phyloP scores from a whole-genome alignment of 352 stramenopile genomes.

The Phytophthora ohioensis region DNA sequence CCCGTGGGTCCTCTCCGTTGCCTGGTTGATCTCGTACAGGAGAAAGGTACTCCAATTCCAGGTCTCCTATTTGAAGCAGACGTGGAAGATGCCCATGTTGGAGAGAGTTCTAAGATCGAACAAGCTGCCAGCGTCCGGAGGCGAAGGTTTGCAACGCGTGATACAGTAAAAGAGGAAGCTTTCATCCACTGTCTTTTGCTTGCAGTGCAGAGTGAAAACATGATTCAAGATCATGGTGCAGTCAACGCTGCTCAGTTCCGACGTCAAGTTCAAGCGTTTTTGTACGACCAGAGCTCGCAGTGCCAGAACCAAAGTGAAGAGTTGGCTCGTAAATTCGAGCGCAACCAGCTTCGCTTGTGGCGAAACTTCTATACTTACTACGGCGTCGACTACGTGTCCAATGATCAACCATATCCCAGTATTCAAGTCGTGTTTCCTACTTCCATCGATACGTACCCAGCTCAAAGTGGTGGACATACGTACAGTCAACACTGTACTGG shows the following conservation, averaged over 20 bases:
- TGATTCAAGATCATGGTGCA: slow-evolving; percentile 7
- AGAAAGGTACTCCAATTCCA: slow-evolving; percentile 88
- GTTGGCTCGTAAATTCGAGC: slow-evolving; percentile 43
- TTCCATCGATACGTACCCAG: slow-evolving; percentile 35
- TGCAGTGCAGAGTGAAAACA: background rate
- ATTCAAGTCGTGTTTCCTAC: slow-evolving; percentile 31
- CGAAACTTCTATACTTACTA: slow-evolving; percentile 61
- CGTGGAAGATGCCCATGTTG: slow-evolving; percentile 54
- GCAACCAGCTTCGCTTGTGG: slow-evolving; percentile 52
- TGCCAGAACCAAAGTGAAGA: slow-evolving; percentile 38
- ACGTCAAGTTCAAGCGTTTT: slow-evolving; percentile 53
- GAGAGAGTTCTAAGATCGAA: slow-evolving; percentile 9
- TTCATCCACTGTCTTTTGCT: slow-evolving; percentile 35
- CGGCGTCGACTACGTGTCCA: slow-evolving; percentile 39
- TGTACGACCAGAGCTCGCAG: slow-evolving; percentile 50
- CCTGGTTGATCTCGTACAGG: slow-evolving; percentile 93
- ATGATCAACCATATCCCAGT: slow-evolving; percentile 45
- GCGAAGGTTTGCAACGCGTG: slow-evolving; percentile 24
- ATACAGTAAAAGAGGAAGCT: slow-evolving; percentile 27
- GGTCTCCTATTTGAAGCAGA: slow-evolving; percentile 96
- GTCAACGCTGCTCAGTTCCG: slow-evolving; percentile 30
- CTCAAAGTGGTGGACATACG: slow-evolving; percentile 19
- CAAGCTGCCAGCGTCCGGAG: slow-evolving; percentile 1
- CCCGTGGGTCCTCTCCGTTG: slow-evolving; percentile 95
- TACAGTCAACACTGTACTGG: slow-evolving; percentile 38